Base-by-base conservation (phyloP, 2,329 filamentous ascomycete genomes). In the Xylariaceae sp. region DNA sequence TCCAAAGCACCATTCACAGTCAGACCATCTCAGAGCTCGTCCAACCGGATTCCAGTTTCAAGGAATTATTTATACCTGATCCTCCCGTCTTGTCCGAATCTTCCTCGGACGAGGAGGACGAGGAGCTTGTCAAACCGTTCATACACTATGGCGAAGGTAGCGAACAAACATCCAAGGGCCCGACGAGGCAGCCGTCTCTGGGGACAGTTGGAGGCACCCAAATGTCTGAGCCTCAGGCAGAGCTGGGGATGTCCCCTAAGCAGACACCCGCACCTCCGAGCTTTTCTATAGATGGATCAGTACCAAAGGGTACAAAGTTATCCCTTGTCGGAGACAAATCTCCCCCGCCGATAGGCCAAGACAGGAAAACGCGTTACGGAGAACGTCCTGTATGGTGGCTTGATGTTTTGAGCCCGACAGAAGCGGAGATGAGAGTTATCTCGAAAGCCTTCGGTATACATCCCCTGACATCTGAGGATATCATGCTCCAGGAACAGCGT, bases 311-410 rank as follows among this genome's bases (percentile, higher is more conserved):
- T 34, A 32, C 42, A 14, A 57, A 47, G 33, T 61, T 58, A 6
- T 54, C 60, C 20, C 45, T 55, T 12, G 21, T 38, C 12, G 32
- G 42, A 19, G 42, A 40, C 11, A 51, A 51, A 25, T 42, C 43
- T 11, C 45, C 40, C 36, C 25, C 49, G 14, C 40, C 45, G 17
- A 59, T 61, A 22, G 49, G 49, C 8, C 27, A 32, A 32, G 49
- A 44, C 21, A 68, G 69, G 44, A 60, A 66, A 5, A 57, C 59
- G 8, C 63, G 75, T 44, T 85, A 83, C 54, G 92, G 92, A 1
- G 86, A 93, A 21, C 82, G 91, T 5, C 93, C 93, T 5, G 91
- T 93, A 0, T 98, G 93, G 80, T 98, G 93, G 93, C 79, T 98
- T 4, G 93, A 98, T 67, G 81, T 98, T 5, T 74, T 96, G 20